Base-by-base conservation (phyloP, 129 eudicot species). In the Helianthus tuberosus region DNA sequence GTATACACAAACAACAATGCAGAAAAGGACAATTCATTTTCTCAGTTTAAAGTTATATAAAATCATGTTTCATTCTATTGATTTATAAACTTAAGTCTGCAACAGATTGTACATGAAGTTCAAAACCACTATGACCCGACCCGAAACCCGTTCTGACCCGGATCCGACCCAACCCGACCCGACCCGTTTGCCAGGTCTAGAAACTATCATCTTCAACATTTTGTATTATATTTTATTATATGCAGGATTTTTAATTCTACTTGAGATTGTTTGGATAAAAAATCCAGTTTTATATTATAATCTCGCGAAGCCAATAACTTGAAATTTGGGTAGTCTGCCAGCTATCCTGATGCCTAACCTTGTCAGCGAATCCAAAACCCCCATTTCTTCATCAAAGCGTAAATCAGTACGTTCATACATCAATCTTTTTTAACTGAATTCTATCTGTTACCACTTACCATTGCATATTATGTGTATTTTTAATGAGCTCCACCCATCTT, bases 301-400 rank as follows among this genome's bases (percentile, higher is more conserved):
- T 32, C 17, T 50, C 38, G 49, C 71, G n/a, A 17, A 44, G 12
- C 13, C 71, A 66, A 23, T 3, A 46, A 2, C 23, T 25, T 49
- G 5, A 20, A 17, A 47, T 44, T 47, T 12, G 23, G 6, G 52
- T 49, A 32, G 16, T 64, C 63, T 29, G 59, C 5, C 36, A 32
- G 36, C 36, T 32, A 32, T 32, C 38, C 17, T 74, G 63, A 62
- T 63, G 62, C n/a, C 52, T 23, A 61, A 73, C 32, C 50, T 63
- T 32, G 5, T 11, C 17, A 35, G 52, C 51, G 64, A 15, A 48
- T 59, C 64, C 50, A 71, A 64, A 72, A 63, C 77, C 16, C 67
- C 77, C 23, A 63, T 71, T 63, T 51, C 73, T 71, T 78, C 73
- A 41, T 69, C 70, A 35, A 71, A 43, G 38, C 67, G 60, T 62